Base-by-base conservation (phyloP, 345 rosid genomes). In the Carallia pectinifolia region DNA sequence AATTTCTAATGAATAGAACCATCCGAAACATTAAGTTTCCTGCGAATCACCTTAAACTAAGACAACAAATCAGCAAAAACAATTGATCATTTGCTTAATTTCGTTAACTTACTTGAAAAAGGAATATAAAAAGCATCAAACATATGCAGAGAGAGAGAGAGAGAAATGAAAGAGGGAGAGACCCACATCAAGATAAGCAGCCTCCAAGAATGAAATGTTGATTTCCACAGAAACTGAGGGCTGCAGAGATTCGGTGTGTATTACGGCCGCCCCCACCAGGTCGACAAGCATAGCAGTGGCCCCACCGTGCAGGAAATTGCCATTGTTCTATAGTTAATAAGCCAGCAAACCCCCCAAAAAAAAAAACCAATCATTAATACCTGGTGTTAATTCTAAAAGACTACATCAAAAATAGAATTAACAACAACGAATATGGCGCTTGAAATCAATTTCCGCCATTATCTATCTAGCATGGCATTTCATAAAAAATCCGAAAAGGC, bases 261-360 rank as follows among this genome's bases (percentile, higher is more conserved):
- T 80, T 8, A 74, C 96, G 65, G 96, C 93, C 2, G 97, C 86
- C 8, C 98, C 96, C 62, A 90, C 85, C 85, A 91, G 27, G 73
- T 94, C 98, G 75, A 94, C 97, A 27, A 94, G 79, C 2, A 90
- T 84, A 1, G 93, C 97, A 2, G 95, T 91, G 36, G 96, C 98
- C 72, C 98, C 98, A 38, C 97, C 98, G 66, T 94, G 97, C 88
- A 91, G 81, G 89, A 84, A 89, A 65, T 85, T 91, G 6, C 95
- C 96, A 40, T 86, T 81, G 71, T 94, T 94, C 98, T 93, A 55
- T 55, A 74, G 6, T 64, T 34, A 55, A 67, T 7, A 67, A 65
- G 54, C 58, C 56, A 59, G 34, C 61, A 61, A 23, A 23, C 23
- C 23, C 23, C 23, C 23, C 69, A 64, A 19, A 58, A 61, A 27